Base-by-base conservation (phyloP, 2,329 filamentous ascomycete genomes). In the Exutisphaerella laricina region DNA sequence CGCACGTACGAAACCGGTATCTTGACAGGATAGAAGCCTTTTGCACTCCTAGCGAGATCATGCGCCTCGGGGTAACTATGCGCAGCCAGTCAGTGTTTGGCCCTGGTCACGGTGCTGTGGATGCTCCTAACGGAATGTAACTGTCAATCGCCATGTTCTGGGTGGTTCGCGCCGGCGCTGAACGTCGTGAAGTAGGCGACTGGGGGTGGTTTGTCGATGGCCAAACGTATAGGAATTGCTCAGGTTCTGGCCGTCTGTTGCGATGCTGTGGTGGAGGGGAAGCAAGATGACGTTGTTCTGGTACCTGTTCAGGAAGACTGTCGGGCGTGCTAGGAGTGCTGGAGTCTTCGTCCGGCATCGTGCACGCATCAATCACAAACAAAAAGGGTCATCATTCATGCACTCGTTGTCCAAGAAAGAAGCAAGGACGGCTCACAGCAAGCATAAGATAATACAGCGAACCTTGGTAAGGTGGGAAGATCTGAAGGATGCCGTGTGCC, bases 1-100 rank as follows among this genome's bases (percentile, higher is more conserved):
- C 17, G 32, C n/a, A 55, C 68, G 59, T 58, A 71, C 68, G 68
- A 68, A 30, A 74, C 67, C 28, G 70, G 70, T 42, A 74, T 73
- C 52, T 64, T 65, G 47, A 70, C 60, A 13, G 68, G 66, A 53
- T 71, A 73, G 66, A 70, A 72, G 29, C 62, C 60, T 54, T 69
- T 60, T 35, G 64, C 59, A 37, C 67, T 60, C 47, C 66, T 58
- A 43, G 70, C 69, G 53, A 73, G 66, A 47, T 66, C 55, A 46
- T 70, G 62, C 41, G 67, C 68, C 41, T 73, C 70, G 50, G 64
- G 67, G 62, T 66, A 69, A 50, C 69, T 72, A 53, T 32, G 23
- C 37, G 35, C 14, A 29, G n/a, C 37, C 29, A 16, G 16, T 30
- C 21, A 42, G 22, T 28, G 39, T 44, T 43, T 29, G 28, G 26